Evolutionary conservation across 441 rosid species (phyloP).

Genomic region (Corymbia citriodora): DNA sequence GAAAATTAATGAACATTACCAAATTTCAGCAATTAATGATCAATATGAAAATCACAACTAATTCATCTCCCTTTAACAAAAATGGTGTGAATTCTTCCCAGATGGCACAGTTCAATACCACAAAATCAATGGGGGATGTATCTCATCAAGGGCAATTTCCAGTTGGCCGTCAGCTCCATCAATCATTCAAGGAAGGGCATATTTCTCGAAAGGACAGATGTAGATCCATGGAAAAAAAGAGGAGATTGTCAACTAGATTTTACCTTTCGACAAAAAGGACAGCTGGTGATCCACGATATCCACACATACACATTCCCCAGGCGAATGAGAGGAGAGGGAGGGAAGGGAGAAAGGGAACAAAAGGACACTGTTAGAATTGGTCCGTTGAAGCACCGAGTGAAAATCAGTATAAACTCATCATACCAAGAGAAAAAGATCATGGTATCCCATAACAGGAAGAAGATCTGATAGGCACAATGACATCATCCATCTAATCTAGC

Average conservation of each 20-base stretch:
- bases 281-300: slow-evolving; percentile 44
- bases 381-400: slow-evolving; percentile 8
- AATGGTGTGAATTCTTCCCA: background rate
- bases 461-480: background rate
- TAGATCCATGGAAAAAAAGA: background rate
- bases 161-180: background rate
- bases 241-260: background rate
- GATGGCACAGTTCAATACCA: background rate
- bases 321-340: background rate
- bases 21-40: background rate
- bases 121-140: background rate
- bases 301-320: background rate
- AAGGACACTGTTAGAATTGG: slow-evolving; percentile 9
- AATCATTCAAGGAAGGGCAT: background rate
- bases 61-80: background rate
- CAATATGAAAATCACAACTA: background rate
- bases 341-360: slow-evolving; percentile 1
- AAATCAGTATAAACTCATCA: background rate
- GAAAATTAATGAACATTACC: background rate
- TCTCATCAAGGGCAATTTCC: background rate
- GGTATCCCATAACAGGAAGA: background rate
- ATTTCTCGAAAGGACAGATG: background rate
- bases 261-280: slow-evolving; percentile 99
- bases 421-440: background rate
- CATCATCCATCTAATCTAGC: background rate